phyloP scores from a whole-genome alignment of 345 rosid species.

The Clarkia xantiana region DNA sequence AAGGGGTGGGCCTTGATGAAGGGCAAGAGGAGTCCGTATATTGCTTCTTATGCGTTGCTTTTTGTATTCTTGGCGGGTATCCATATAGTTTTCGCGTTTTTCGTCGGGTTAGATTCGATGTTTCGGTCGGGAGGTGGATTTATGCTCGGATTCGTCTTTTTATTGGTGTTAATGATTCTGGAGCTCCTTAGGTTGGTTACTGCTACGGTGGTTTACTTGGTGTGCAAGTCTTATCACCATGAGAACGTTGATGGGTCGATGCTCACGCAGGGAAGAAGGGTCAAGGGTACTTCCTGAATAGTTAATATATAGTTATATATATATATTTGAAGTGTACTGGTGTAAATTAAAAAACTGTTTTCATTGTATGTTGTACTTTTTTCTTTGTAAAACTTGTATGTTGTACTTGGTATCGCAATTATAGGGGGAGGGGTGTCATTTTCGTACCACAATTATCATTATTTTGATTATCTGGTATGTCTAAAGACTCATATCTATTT shows the following conservation, averaged over 20 bases:
- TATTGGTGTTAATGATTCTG: slow-evolving; percentile 18
- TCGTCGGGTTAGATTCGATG: slow-evolving; percentile 18
- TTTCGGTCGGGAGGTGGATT: slow-evolving; percentile 10
- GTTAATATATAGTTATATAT: too few species aligned
- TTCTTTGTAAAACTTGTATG: too few species aligned
- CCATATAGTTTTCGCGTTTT: slow-evolving; percentile 7
- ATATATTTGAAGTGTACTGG: too few species aligned
- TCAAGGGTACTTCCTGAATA: too few species aligned
- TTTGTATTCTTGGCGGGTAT: slow-evolving; percentile 10
- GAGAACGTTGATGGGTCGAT: slow-evolving; percentile 35
- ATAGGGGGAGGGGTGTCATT: too few species aligned
- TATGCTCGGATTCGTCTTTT: slow-evolving; percentile 19
- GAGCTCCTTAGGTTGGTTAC: slow-evolving; percentile 24
- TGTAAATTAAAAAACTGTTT: too few species aligned
- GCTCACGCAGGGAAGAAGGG: too few species aligned
- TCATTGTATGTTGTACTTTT: too few species aligned
- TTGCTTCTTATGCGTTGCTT: background rate
- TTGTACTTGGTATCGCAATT: too few species aligned
- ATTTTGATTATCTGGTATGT: too few species aligned
- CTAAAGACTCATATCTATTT: too few species aligned
- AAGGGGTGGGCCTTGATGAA: slow-evolving; percentile 26
- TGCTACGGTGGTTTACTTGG: slow-evolving; percentile 39
- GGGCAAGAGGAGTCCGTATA: slow-evolving; percentile 21
- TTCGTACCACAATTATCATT: too few species aligned
- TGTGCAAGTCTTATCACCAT: slow-evolving; percentile 46